Evolutionary conservation across 2,329 filamentous ascomycete species (phyloP).

Genomic region (Colletotrichum simmondsii): DNA sequence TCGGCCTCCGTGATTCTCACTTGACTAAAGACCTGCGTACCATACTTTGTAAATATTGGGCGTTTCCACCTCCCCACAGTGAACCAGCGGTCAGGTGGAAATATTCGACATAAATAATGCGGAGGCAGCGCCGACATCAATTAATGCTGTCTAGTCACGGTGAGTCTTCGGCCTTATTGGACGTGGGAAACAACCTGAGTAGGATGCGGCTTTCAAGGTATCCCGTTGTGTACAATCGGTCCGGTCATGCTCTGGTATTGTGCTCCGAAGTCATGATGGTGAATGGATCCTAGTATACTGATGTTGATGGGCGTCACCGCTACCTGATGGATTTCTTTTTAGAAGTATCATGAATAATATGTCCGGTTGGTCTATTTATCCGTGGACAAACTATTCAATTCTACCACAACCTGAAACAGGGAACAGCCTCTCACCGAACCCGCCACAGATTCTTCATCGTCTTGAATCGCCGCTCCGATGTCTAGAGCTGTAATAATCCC

Average conservation of each 20-base stretch:
- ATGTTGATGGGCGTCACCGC: too few relatives aligned
- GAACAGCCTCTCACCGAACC: background rate
- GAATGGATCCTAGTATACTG: too few relatives aligned
- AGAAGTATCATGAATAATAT: background rate
- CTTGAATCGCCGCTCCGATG: slow-evolving; percentile 31
- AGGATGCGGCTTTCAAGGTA: too few relatives aligned
- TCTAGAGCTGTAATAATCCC: slow-evolving; percentile 21
- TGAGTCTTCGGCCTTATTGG: background rate
- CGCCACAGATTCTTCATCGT: slow-evolving; percentile 2
- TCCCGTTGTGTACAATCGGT: too few relatives aligned
- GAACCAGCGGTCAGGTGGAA: background rate
- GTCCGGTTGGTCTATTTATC: background rate
- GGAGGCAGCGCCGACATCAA: background rate
- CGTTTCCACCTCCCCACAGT: background rate
- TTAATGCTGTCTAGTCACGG: background rate
- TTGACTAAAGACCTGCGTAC: background rate
- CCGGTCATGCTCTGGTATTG: too few relatives aligned
- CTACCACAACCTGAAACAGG: background rate
- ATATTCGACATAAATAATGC: background rate
- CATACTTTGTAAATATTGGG: background rate
- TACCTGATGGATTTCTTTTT: too few relatives aligned
- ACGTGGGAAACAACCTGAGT: background rate
- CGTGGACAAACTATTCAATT: background rate
- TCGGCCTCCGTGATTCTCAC: background rate
- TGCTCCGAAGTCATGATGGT: too few relatives aligned